Percentiles rank a stretch among this genome's conserved stretches.
Evolutionary conservation across 2,329 filamentous ascomycete genomes (phyloP).

Genomic region (Didymella arachidicola): DNA sequence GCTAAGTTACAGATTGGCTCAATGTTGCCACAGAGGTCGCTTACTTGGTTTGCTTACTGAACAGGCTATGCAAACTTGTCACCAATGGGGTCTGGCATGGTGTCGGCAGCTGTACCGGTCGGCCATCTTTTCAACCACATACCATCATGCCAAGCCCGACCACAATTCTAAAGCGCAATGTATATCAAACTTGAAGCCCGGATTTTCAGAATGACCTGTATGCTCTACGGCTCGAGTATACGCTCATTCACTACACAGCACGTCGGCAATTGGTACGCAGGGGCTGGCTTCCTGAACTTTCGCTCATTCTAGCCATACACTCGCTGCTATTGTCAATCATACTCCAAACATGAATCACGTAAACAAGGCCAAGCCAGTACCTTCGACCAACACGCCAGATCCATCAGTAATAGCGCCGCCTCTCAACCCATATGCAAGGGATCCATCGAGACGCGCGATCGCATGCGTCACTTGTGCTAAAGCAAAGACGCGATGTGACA

Average conservation of each 20-base stretch:
- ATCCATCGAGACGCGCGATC: conserved; percentile 47
- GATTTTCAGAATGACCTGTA: conserved; percentile 20
- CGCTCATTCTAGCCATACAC: neutral
- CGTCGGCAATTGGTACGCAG: neutral
- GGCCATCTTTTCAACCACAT: conserved; percentile 31
- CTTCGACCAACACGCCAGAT: conserved; percentile 24
- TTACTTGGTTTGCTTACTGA: conserved; percentile 16
- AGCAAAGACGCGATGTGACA: conserved; percentile 51
- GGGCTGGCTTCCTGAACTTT: neutral
- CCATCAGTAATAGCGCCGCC: conserved; percentile 9
- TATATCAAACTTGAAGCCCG: conserved; percentile 39
- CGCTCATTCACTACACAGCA: conserved; percentile 8
- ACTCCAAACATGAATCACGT: conserved; percentile 29
- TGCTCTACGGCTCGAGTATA: conserved; percentile 13
- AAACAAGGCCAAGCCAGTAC: conserved; percentile 23
- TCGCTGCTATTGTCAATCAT: neutral
- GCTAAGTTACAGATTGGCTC: conserved; percentile 21
- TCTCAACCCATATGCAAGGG: conserved; percentile 41
- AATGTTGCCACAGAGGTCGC: conserved; percentile 19
- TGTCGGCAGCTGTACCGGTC: conserved; percentile 38
- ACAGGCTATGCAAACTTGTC: conserved; percentile 28
- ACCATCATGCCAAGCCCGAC: conserved; percentile 32
- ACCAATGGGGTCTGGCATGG: conserved; percentile 29
- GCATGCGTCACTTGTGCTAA: conserved; percentile 51
- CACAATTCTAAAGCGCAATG: conserved; percentile 24